Evolutionary conservation across 805 yeast genomes (phyloP), one percentile per base, ranked within the genome.

Genomic region (Hanseniaspora occidentalis): DNA sequence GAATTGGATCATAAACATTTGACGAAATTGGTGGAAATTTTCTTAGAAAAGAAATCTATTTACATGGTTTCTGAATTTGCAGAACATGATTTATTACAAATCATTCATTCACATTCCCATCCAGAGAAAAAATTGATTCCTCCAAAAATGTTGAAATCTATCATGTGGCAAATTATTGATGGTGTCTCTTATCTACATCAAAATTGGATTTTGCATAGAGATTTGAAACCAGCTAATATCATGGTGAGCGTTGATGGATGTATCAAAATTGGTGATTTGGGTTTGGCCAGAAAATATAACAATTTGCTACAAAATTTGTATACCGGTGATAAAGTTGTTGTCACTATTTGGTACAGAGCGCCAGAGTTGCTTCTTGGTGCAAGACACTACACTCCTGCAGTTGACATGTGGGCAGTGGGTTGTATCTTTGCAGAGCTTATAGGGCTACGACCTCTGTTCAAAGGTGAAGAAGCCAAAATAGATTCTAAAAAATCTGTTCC

Each of bases 401-500:
- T 92, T 38, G 95, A 92, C 62, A 58, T 84, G 26, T 88, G 97
- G 97, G 95, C 97, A 0, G 84, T 84, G 4, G 97, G 97, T 0
- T 88, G 96, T 57, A 88, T 88, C 3, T 65, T 89, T 49, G 97
- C 96, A 0, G 99, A 92, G 56, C 63, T 92, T 39, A 65, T 92
- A 11, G 84, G 95, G 1, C 61, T 92, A 24, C 65, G 95, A 50
- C 99, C 99, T 0, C 79, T 92, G 8, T 92, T 92, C 64, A 92
- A 92, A 58, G 98, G 98, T 40, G 98, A 92, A 60, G 99, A 92
- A 55, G 92, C 95, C 11, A 89, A 89, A 51, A 82, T 89, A 72
- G 97, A 88, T 57, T 83, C 82, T 49, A 89, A 86, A 54, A 88
- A 89, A 54, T 80, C 77, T 42, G 88, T 89, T 4, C 96, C 97